phyloP scores from a whole-genome alignment of 2,329 filamentous ascomycete species.

The Rutstroemia sp. region DNA sequence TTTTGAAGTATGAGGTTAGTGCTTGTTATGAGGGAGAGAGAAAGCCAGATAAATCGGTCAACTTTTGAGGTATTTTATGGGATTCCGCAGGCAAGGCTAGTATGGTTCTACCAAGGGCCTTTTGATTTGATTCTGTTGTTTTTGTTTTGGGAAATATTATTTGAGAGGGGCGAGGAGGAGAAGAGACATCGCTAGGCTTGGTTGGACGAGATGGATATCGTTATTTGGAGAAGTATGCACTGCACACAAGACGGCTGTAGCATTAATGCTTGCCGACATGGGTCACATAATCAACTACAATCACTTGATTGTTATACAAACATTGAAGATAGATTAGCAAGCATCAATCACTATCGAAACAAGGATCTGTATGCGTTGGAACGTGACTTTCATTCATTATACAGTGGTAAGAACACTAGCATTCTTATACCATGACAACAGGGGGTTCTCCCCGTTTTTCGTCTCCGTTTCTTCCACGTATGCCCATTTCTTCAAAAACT shows the following conservation, averaged over 20 bases:
- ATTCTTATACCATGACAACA: conserved; percentile 92
- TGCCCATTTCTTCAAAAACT: conserved; percentile 86
- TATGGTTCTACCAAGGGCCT: not conserved
- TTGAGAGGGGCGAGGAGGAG: not conserved
- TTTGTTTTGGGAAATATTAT: not conserved
- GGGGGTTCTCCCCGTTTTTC: conserved; percentile 82
- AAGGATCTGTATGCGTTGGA: not conserved
- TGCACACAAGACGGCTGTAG: not conserved
- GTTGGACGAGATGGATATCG: not conserved
- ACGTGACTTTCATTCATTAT: conserved; percentile 33
- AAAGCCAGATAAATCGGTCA: not conserved
- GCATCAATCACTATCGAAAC: not conserved
- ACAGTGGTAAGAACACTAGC: conserved; percentile 87
- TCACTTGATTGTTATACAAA: too few relatives aligned
- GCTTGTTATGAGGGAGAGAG: not conserved
- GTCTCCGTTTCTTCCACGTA: conserved; percentile 86
- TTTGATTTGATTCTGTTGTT: not conserved
- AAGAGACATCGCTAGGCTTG: not conserved
- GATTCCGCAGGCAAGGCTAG: not conserved
- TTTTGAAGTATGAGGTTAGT: not conserved
- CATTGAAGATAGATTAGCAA: not conserved
- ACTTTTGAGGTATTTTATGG: not conserved
- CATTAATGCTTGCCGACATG: too few relatives aligned
- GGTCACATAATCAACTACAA: too few relatives aligned
- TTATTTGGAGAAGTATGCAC: not conserved